phyloP scores from a whole-genome alignment of 306 rosid genomes.

The Arachis stenosperma region DNA sequence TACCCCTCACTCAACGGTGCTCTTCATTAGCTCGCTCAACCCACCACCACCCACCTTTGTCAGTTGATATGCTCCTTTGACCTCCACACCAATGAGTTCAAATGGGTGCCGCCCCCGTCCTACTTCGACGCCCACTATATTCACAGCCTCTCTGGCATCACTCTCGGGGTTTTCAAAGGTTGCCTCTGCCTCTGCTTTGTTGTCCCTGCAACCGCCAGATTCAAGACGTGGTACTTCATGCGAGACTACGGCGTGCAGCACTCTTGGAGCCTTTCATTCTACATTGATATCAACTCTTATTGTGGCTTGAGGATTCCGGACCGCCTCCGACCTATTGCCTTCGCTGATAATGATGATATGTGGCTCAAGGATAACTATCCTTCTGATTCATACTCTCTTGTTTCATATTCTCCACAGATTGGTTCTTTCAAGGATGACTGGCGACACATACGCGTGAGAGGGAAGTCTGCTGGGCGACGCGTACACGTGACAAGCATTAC shows the following conservation, averaged over 20 bases:
- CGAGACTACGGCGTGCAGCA: conserved; percentile 15
- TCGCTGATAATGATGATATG: conserved; percentile 40
- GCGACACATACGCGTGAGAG: no score
- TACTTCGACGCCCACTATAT: conserved; percentile 13
- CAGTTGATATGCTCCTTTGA: conserved; percentile 41
- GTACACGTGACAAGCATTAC: no score
- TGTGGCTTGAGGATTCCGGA: conserved; percentile 31
- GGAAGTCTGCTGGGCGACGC: no score
- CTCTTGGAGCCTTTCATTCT: conserved; percentile 34
- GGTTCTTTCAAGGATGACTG: conserved; percentile 5
- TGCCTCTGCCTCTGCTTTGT: conserved; percentile 43
- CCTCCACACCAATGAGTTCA: conserved; percentile 24
- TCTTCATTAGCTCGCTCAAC: conserved; percentile 33
- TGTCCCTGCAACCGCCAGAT: neutral
- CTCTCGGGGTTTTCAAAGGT: conserved; percentile 36
- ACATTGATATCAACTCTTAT: conserved; percentile 29
- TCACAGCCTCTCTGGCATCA: neutral
- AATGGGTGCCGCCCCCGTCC: conserved; percentile 16
- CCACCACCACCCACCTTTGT: neutral
- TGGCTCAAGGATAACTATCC: conserved; percentile 37
- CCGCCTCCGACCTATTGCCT: conserved; percentile 40
- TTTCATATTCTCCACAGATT: conserved; percentile 33
- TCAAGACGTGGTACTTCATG: conserved; percentile 44
- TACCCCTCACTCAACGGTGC: conserved; percentile 40
- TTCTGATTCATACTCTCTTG: conserved; percentile 13